These are phyloP conservation scores for Nitzschia sp. DNA, from an alignment of 108 stramenopile species.

Conservation along the genomic window DNA sequence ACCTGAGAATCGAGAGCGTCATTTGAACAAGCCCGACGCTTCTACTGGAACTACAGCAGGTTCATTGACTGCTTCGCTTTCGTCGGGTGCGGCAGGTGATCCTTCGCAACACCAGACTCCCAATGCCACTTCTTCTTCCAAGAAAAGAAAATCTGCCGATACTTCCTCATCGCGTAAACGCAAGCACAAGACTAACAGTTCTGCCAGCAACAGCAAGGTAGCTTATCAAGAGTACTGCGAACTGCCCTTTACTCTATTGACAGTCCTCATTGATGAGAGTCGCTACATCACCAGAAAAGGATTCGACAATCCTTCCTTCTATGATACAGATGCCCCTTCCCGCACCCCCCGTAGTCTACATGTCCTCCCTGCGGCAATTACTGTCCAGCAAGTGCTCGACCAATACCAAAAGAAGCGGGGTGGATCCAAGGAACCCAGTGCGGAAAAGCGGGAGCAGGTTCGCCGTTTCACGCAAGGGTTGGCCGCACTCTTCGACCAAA, in stretches of 20 bases:
- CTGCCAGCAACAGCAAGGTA: too few relatives aligned
- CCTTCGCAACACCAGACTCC: too few relatives aligned
- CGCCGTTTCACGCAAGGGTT: constrained; percentile 57
- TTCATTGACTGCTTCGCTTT: too few relatives aligned
- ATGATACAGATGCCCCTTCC: constrained; percentile 11
- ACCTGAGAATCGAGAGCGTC: constrained; percentile 28
- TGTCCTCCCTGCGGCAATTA: constrained; percentile 55
- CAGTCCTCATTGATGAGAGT: constrained; percentile 67
- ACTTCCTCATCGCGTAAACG: not conserved
- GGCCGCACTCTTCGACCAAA: constrained; percentile 57
- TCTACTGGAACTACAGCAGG: not conserved
- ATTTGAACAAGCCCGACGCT: not conserved
- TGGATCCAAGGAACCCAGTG: constrained; percentile 19
- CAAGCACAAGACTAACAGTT: not conserved
- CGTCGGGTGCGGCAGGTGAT: too few relatives aligned
- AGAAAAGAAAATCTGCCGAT: not conserved
- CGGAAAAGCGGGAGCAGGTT: constrained; percentile 21
- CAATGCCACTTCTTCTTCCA: not conserved
- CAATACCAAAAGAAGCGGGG: constrained; percentile 48
- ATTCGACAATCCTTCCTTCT: constrained; percentile 22
- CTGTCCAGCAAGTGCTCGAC: constrained; percentile 54
- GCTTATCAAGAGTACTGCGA: constrained; percentile 43
- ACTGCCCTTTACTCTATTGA: constrained; percentile 69
- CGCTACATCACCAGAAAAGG: constrained; percentile 57
- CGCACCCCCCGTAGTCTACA: constrained; percentile 46